These are phyloP conservation scores for Starmerella apicola DNA, from an alignment of 805 yeast species.

Conservation along the genomic window DNA sequence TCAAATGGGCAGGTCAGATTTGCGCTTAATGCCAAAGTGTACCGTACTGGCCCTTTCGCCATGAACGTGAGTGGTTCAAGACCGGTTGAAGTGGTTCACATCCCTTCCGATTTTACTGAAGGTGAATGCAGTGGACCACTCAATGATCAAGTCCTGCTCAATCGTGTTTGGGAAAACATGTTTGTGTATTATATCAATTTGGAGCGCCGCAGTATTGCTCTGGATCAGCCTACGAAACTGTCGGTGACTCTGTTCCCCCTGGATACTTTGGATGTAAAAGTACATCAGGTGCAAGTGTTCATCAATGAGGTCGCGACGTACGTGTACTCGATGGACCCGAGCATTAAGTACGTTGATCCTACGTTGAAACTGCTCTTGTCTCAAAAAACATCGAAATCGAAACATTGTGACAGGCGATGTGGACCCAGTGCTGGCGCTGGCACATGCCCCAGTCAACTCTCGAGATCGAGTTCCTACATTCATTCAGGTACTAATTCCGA, in stretches of 20 bases:
- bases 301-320: slow-evolving; percentile 21
- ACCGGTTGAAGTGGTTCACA: slow-evolving; percentile 52
- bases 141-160: slow-evolving; percentile 68
- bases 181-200: slow-evolving; percentile 65
- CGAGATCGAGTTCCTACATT: too few species aligned
- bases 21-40: slow-evolving; percentile 45
- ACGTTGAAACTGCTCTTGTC: slow-evolving; percentile 17
- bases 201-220: slow-evolving; percentile 60
- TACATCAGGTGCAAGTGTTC: slow-evolving; percentile 40
- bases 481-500: background rate
- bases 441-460: background rate
- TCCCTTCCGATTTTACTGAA: slow-evolving; percentile 45
- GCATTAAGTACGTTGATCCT: slow-evolving; percentile 21
- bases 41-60: slow-evolving; percentile 65
- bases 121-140: slow-evolving; percentile 49
- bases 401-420: background rate
- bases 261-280: slow-evolving; percentile 46
- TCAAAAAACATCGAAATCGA: slow-evolving; percentile 16
- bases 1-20: slow-evolving; percentile 65
- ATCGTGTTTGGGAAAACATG: slow-evolving; percentile 78
- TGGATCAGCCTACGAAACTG: slow-evolving; percentile 65
- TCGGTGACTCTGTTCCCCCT: slow-evolving; percentile 62
- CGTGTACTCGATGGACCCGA: slow-evolving; percentile 21
- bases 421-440: too few species aligned
- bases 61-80: slow-evolving; percentile 47